phyloP scores from a whole-genome alignment of 2,329 filamentous ascomycete genomes.

The Penicillium carneum region DNA sequence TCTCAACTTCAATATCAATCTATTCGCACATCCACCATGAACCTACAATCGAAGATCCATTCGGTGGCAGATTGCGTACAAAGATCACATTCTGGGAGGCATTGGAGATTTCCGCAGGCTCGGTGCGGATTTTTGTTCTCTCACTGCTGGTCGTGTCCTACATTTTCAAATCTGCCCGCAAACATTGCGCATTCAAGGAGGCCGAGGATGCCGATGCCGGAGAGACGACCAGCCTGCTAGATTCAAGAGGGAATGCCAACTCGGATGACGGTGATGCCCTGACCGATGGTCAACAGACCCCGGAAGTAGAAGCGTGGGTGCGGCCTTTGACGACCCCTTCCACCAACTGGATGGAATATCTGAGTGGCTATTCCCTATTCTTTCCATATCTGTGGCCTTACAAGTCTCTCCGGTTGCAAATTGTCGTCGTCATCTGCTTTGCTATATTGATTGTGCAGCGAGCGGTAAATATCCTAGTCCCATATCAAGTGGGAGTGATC shows the following conservation, averaged over 20 bases:
- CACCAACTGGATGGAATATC: conserved; percentile 91
- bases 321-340: conserved; percentile 84
- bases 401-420: conserved; percentile 73
- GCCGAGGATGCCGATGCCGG: not conserved
- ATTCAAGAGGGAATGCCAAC: conserved; percentile 1
- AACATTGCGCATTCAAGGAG: not conserved
- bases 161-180: conserved; percentile 49
- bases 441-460: conserved; percentile 77
- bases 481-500: conserved; percentile 77
- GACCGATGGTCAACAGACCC: conserved; percentile 3
- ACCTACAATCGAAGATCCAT: conserved; percentile 60
- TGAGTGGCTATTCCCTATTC: conserved; percentile 85
- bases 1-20: conserved; percentile 71
- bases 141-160: conserved; percentile 68
- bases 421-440: conserved; percentile 82
- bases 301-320: conserved; percentile 70
- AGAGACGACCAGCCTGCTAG: not conserved
- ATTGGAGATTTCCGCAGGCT: conserved; percentile 56
- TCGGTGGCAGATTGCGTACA: conserved; percentile 51
- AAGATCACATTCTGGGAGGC: conserved; percentile 18
- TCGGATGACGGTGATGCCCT: not conserved
- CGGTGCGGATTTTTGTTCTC: conserved; percentile 72
- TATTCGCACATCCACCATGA: conserved; percentile 73
- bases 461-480: conserved; percentile 80
- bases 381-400: conserved; percentile 73